Conservation (phyloP, 2,329 filamentous ascomycete species). For the Exophiala viscosa region DNA sequence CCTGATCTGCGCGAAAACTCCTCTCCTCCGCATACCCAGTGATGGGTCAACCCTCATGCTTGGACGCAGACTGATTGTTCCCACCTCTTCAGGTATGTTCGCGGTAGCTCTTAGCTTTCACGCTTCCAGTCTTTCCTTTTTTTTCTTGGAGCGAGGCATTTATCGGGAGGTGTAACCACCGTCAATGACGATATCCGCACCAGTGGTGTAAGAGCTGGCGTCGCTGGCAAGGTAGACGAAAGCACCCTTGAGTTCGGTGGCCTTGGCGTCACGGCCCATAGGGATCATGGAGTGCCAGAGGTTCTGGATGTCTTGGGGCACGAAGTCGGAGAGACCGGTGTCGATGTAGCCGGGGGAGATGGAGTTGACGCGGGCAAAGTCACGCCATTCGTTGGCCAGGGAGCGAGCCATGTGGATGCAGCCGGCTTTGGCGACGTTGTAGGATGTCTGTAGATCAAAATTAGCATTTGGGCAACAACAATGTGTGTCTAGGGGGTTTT, state of each 20-base stretch:
- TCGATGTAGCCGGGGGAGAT: constrained; percentile 68
- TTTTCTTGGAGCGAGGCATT: background rate
- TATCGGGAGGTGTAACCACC: constrained; percentile 48
- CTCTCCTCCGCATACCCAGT: too few relatives aligned
- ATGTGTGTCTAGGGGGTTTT: background rate
- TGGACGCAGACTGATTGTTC: too few relatives aligned
- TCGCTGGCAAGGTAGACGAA: constrained; percentile 50
- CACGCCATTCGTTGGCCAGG: constrained; percentile 66
- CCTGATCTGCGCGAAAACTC: too few relatives aligned
- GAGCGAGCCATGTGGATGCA: constrained; percentile 62
- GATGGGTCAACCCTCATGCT: too few relatives aligned
- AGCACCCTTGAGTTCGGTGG: constrained; percentile 62
- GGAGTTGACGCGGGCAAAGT: constrained; percentile 65
- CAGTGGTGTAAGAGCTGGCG: constrained; percentile 50
- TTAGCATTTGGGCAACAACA: background rate
- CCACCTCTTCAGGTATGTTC: too few relatives aligned
- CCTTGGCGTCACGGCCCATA: constrained; percentile 58
- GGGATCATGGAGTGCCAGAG: constrained; percentile 60
- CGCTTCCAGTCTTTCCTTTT: background rate
- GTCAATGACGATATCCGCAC: constrained; percentile 47
- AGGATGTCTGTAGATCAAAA: constrained; percentile 45
- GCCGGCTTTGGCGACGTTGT: constrained; percentile 64
- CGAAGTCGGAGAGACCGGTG: constrained; percentile 64
- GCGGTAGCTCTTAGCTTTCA: too few relatives aligned
- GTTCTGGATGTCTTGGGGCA: constrained; percentile 52